phyloP scores from a whole-genome alignment of 1,284 basidiomycete species.

The Rhodotorula sp. region DNA sequence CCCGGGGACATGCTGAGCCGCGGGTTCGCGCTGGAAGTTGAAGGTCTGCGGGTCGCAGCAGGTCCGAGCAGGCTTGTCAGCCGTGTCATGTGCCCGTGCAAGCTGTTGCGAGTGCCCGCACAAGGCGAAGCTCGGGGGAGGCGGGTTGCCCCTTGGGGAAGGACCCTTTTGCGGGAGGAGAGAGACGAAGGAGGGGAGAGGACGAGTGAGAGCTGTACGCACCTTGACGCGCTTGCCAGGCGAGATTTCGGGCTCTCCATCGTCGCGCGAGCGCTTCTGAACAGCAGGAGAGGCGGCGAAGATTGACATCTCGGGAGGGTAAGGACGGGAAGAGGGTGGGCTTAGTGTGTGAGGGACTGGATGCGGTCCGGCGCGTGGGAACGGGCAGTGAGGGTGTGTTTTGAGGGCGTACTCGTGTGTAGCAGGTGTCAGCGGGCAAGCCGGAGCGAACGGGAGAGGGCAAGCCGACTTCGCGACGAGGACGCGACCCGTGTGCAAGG shows the following conservation, averaged over 20 bases:
- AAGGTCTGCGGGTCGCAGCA: constrained; percentile 3
- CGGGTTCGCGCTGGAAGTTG: neutral
- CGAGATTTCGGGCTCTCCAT: neutral
- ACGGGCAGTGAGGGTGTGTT: too few species aligned
- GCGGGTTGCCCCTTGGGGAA: neutral
- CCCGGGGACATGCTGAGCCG: neutral
- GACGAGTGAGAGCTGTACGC: neutral
- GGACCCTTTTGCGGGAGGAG: neutral
- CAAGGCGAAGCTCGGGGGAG: neutral
- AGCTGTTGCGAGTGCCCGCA: neutral
- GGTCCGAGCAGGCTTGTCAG: neutral
- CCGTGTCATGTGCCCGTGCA: neutral
- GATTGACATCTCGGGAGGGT: constrained; percentile 4
- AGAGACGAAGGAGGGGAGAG: neutral
- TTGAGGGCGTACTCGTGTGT: too few species aligned
- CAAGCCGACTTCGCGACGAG: too few species aligned
- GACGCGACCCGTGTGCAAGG: too few species aligned
- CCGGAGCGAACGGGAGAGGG: too few species aligned
- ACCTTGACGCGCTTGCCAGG: constrained; percentile 25
- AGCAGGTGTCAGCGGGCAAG: too few species aligned
- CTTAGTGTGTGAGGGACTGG: too few species aligned
- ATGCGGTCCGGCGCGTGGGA: too few species aligned
- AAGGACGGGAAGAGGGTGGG: neutral
- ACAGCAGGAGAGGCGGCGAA: neutral
- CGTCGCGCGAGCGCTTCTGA: constrained; percentile 20